These are phyloP conservation scores for Mycena chlorophos DNA, from an alignment of 768 basidiomycete species.

Conservation along the genomic window DNA sequence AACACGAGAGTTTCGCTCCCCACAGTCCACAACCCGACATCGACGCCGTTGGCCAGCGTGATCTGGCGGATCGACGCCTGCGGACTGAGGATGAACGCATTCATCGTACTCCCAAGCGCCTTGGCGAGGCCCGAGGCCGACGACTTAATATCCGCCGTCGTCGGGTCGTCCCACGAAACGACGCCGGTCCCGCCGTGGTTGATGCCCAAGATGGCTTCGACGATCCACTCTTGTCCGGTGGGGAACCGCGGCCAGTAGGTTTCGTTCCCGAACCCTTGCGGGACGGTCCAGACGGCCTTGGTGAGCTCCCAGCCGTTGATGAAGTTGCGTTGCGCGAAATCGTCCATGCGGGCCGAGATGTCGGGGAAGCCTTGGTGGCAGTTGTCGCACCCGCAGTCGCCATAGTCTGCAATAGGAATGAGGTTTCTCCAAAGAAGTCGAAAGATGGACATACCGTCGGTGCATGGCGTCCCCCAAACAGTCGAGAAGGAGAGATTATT, in stretches of 20 bases:
- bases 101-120: constrained; percentile 42
- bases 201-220: constrained; percentile 64
- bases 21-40: constrained; percentile 53
- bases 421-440: background rate
- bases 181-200: constrained; percentile 65
- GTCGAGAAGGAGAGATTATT: constrained; percentile 67
- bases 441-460: constrained; percentile 25
- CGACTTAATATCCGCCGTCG: constrained; percentile 50
- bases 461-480: constrained; percentile 64
- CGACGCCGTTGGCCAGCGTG: constrained; percentile 40
- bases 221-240: constrained; percentile 68
- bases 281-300: constrained; percentile 77
- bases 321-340: constrained; percentile 58
- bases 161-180: constrained; percentile 57
- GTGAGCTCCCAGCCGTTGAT: constrained; percentile 67
- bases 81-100: constrained; percentile 47
- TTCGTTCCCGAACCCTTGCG: constrained; percentile 71
- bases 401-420: constrained; percentile 43
- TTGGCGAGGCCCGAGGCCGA: constrained; percentile 51
- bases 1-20: constrained; percentile 45
- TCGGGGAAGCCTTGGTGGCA: constrained; percentile 74
- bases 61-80: constrained; percentile 41
- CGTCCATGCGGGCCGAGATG: constrained; percentile 65
- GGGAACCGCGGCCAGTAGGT: constrained; percentile 66
- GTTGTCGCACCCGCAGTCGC: constrained; percentile 70